Evolutionary conservation across 192 early-diverging fungal genomes (phyloP).

Genomic region (Backusella luteola): DNA sequence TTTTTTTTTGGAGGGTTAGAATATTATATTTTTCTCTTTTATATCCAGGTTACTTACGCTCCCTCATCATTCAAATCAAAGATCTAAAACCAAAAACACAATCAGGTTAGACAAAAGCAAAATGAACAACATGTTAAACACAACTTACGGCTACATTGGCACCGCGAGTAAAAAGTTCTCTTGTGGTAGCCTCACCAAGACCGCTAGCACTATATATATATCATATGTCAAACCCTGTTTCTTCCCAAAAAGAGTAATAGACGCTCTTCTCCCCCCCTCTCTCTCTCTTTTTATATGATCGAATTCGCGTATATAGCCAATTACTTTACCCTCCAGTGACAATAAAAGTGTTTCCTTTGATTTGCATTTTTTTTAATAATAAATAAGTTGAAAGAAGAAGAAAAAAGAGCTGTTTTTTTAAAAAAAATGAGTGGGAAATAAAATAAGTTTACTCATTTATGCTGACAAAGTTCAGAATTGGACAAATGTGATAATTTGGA

Average conservation of each 20-base stretch:
- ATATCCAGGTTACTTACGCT: neutral
- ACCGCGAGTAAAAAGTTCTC: slow-evolving; percentile 8
- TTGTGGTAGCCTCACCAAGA: slow-evolving; percentile 15
- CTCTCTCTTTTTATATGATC: neutral
- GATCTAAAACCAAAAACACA: slow-evolving; percentile 14
- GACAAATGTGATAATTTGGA: slow-evolving; percentile 2
- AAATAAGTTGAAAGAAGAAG: neutral
- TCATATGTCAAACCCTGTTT: neutral
- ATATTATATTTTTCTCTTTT: neutral
- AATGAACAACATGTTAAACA: neutral
- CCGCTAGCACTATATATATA: slow-evolving; percentile 24
- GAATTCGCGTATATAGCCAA: neutral
- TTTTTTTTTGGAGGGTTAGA: slow-evolving; percentile 9
- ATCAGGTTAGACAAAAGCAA: neutral
- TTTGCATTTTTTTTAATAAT: slow-evolving; percentile 5
- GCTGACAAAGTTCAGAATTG: neutral
- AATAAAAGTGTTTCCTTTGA: slow-evolving; percentile 15
- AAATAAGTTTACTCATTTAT: neutral
- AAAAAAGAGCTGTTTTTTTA: neutral
- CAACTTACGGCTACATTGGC: slow-evolving; percentile 20
- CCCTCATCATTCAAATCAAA: slow-evolving; percentile 24
- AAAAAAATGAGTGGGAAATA: neutral
- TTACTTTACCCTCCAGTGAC: slow-evolving; percentile 28
- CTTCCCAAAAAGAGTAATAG: neutral
- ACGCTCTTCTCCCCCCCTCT: neutral